A percentile compares a stretch with the other conserved stretches of the same genome.
phyloP scores from a whole-genome alignment of 148 eudicot species.

The Gaultheria prostrata region DNA sequence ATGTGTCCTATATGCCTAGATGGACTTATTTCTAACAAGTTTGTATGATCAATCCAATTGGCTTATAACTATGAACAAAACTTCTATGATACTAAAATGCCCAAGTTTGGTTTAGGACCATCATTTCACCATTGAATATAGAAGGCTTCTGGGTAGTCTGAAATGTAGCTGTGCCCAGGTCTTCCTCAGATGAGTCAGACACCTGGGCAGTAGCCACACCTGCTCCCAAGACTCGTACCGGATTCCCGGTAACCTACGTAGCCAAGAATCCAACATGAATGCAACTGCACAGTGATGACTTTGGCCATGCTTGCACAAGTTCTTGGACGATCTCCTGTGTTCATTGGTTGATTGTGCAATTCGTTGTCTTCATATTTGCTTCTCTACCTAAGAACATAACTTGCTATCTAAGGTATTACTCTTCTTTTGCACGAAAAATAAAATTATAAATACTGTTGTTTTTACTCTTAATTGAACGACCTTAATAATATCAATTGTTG shows the following conservation, averaged over 20 bases:
- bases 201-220: neutral
- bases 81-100: neutral
- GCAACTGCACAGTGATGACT: neutral
- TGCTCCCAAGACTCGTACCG: neutral
- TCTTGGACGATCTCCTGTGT: neutral
- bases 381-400: neutral
- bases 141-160: neutral
- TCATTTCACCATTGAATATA: neutral
- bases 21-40: neutral
- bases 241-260: neutral
- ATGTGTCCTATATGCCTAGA: neutral
- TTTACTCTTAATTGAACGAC: neutral
- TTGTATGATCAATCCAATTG: neutral
- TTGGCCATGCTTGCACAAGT: neutral
- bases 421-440: neutral
- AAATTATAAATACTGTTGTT: neutral
- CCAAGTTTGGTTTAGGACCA: neutral
- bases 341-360: neutral
- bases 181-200: neutral
- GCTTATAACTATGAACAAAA: neutral
- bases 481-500: neutral
- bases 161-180: neutral
- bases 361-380: neutral
- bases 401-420: neutral
- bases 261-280: neutral